Base-by-base conservation (phyloP, 1,139 yeast species). In the Blastobotrys arbuscula region DNA sequence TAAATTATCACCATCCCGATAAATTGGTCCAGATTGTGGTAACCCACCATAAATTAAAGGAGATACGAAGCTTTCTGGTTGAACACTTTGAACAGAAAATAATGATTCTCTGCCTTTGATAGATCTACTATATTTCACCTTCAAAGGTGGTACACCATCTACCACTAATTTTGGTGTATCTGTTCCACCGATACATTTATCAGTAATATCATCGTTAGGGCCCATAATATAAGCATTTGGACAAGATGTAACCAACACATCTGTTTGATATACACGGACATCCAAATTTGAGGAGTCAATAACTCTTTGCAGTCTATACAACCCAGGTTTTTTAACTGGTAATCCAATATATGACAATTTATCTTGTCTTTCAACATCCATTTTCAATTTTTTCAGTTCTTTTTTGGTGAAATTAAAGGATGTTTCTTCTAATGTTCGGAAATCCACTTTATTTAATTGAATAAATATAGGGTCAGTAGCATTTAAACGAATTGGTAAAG, bases 401-500 rank as follows among this genome's bases (percentile, higher is more conserved):
- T 71, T 71, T 37, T 76, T 75, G 0, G 86, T 76, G 61, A 76
- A 84, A 55, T 81, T 81, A 42, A 79, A 61, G 12, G 71, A 62
- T 1, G 71, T 64, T 12, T 75, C 66, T 47, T 74, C 72, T 55
- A 78, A 77, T 5, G 79, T 65, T n/a, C 73, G 76, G 5, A 87
- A 75, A 49, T 82, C 80, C 7, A 75, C 76, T 60, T 78, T 78
- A 54, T 80, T 76, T 38, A 90, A 64, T 61, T 86, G 92, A 41
- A 92, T 67, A 49, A 68, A 73, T 1, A 82, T 83, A 2, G 95
- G 76, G 41, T 81, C 84, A 2, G 96, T 81, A 16, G 96, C 82
- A 59, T 92, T 90, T 58, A 89, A 77, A 56, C 84, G 81, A 19
- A 92, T 73, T 3, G 97, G 97, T 55, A 90, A 74, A 4, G 61